Evolutionary conservation across 2,329 filamentous ascomycete species (phyloP).

Genomic region (Colletotrichum sp.): DNA sequence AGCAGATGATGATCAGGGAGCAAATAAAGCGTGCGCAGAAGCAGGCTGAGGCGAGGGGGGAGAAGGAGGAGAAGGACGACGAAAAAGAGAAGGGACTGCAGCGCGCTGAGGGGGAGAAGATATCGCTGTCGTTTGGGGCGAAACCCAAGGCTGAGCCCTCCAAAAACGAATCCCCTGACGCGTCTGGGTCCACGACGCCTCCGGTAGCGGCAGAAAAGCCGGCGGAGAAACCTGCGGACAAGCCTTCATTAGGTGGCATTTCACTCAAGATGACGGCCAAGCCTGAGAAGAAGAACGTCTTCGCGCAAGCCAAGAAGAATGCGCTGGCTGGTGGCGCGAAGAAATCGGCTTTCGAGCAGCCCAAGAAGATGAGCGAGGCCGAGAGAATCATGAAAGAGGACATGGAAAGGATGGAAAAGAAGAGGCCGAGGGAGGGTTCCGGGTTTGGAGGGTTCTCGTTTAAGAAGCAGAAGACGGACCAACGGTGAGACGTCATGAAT

Average conservation of each 20-base stretch:
- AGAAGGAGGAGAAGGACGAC: slow-evolving; percentile 43
- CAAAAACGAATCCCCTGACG: slow-evolving; percentile 14
- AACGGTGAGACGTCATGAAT: background rate
- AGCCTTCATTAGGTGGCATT: slow-evolving; percentile 38
- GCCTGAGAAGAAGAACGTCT: slow-evolving; percentile 78
- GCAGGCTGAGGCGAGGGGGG: slow-evolving; percentile 54
- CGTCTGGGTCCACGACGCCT: slow-evolving; percentile 21
- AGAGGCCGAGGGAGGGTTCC: slow-evolving; percentile 58
- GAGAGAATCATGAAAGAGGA: slow-evolving; percentile 91
- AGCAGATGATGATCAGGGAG: slow-evolving; percentile 81
- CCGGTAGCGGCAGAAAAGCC: slow-evolving; percentile 20
- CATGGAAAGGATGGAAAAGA: slow-evolving; percentile 76
- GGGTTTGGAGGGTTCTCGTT: slow-evolving; percentile 51
- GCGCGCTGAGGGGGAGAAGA: slow-evolving; percentile 75
- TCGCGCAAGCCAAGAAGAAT: slow-evolving; percentile 72
- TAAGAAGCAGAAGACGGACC: slow-evolving; percentile 55
- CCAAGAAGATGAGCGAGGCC: slow-evolving; percentile 86
- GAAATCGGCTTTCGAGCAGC: slow-evolving; percentile 64
- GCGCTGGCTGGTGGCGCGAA: slow-evolving; percentile 65
- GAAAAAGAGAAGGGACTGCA: slow-evolving; percentile 55
- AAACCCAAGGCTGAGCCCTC: slow-evolving; percentile 34
- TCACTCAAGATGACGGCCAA: slow-evolving; percentile 72
- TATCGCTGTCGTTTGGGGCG: slow-evolving; percentile 71
- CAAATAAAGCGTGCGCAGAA: slow-evolving; percentile 81
- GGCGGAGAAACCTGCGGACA: slow-evolving; percentile 17